A percentile compares a stretch with the other conserved stretches of the same genome.
Conservation (phyloP, 306 rosid genomes). For the Quercus glauca region DNA sequence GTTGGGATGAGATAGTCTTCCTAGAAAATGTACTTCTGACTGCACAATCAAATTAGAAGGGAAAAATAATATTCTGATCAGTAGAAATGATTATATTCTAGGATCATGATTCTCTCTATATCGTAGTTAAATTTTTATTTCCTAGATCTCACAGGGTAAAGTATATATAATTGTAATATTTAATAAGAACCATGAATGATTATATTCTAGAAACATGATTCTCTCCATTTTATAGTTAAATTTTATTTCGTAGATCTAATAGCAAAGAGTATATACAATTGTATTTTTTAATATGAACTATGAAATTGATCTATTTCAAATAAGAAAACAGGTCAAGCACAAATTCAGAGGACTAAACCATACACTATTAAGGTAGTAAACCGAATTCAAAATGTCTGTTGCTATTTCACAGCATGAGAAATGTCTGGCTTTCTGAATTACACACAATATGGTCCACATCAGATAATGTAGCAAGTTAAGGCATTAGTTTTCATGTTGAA, state of each 20-base stretch:
- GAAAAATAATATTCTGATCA: neutral
- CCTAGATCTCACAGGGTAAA: no score
- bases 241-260: no score
- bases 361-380: neutral
- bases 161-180: no score
- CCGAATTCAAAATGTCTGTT: no score
- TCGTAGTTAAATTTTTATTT: no score
- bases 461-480: neutral
- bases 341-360: neutral
- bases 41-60: conserved; percentile 35
- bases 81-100: neutral
- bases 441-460: neutral
- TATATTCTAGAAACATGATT: neutral
- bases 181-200: conserved; percentile 22
- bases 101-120: no score
- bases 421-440: neutral
- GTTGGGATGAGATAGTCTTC: conserved; percentile 81
- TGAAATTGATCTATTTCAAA: no score
- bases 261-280: no score
- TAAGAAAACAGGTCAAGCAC: neutral
- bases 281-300: no score
- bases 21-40: conserved; percentile 83
- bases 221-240: no score
- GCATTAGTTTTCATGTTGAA: neutral
- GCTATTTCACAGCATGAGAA: no score